A percentile compares a stretch with the other conserved stretches of the same genome.
These are phyloP conservation scores for Boletellus ananiceps DNA, from an alignment of 768 basidiomycete species.

Conservation along the genomic window DNA sequence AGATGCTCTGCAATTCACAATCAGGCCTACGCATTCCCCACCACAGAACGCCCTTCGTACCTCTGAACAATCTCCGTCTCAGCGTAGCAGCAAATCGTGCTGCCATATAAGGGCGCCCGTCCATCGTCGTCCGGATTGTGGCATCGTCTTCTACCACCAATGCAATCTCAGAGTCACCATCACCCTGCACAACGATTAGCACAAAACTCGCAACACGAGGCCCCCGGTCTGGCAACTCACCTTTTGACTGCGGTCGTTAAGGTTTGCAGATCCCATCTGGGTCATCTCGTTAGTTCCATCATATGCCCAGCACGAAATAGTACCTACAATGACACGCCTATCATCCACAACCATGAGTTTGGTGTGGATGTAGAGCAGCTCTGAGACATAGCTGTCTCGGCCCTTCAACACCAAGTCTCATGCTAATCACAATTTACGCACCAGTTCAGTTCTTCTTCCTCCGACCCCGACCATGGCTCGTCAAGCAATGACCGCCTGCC, in stretches of 20 bases:
- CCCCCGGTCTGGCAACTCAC: conserved; percentile 26
- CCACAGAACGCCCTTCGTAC: conserved; percentile 34
- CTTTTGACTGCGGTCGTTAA: conserved; percentile 85
- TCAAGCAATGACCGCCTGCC: conserved; percentile 59
- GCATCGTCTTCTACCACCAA: conserved; percentile 88
- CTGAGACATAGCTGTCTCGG: conserved; percentile 65
- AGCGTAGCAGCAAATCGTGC: conserved; percentile 80
- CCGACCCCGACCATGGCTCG: conserved; percentile 81
- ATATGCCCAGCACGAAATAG: background rate
- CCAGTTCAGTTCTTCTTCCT: conserved; percentile 78
- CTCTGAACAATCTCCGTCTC: conserved; percentile 78
- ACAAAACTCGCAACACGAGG: background rate
- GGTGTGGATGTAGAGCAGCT: conserved; percentile 77
- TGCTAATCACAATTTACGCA: conserved; percentile 40
- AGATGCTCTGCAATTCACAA: conserved; percentile 61
- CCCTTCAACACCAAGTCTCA: conserved; percentile 7
- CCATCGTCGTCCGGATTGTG: conserved; percentile 69
- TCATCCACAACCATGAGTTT: conserved; percentile 97
- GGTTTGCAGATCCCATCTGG: conserved; percentile 90
- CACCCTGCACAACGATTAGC: conserved; percentile 50
- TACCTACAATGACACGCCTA: conserved; percentile 75
- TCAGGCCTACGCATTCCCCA: background rate
- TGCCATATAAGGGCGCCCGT: conserved; percentile 68
- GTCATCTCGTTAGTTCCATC: conserved; percentile 1
- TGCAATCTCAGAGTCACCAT: conserved; percentile 94